phyloP scores from a whole-genome alignment of 2,329 filamentous ascomycete genomes.

The Trichoderma atrobrunneum region DNA sequence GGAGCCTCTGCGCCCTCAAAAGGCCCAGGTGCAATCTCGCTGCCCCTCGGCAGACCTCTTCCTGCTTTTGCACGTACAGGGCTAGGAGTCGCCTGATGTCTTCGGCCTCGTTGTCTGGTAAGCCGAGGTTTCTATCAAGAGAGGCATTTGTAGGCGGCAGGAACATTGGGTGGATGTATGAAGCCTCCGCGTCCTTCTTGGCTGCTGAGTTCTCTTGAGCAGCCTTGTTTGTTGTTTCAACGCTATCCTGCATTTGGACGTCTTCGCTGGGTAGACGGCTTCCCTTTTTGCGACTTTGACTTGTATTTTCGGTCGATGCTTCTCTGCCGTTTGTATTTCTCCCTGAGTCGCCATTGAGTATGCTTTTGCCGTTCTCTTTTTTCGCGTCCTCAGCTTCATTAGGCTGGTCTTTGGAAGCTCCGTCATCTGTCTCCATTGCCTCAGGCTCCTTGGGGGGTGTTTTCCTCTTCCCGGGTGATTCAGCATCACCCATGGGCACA shows the following conservation, averaged over 20 bases:
- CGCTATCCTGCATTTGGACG: conserved; percentile 8
- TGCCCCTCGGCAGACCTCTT: conserved; percentile 73
- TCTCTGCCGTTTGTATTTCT: conserved; percentile 1
- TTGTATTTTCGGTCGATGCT: not conserved
- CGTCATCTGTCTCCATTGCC: conserved; percentile 15
- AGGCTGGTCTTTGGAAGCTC: not conserved
- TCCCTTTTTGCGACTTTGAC: conserved; percentile 1
- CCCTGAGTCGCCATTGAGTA: not conserved
- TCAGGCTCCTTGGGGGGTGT: conserved; percentile 21
- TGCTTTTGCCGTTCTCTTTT: not conserved
- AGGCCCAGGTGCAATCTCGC: conserved; percentile 67
- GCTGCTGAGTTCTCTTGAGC: not conserved
- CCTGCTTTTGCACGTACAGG: conserved; percentile 80
- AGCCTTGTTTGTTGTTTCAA: conserved; percentile 39
- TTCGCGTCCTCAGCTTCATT: not conserved
- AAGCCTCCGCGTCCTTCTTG: conserved; percentile 34
- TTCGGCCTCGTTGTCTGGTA: conserved; percentile 72
- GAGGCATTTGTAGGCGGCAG: conserved; percentile 59
- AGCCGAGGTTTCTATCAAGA: conserved; percentile 67
- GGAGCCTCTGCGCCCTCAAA: conserved; percentile 67
- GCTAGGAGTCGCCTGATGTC: conserved; percentile 72
- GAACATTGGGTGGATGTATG: conserved; percentile 74
- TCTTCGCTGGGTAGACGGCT: conserved; percentile 26
- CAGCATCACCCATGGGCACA: conserved; percentile 33
- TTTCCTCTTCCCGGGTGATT: conserved; percentile 24